Conservation (phyloP, 305 asterid genomes). For the Fraxinus floribunda region DNA sequence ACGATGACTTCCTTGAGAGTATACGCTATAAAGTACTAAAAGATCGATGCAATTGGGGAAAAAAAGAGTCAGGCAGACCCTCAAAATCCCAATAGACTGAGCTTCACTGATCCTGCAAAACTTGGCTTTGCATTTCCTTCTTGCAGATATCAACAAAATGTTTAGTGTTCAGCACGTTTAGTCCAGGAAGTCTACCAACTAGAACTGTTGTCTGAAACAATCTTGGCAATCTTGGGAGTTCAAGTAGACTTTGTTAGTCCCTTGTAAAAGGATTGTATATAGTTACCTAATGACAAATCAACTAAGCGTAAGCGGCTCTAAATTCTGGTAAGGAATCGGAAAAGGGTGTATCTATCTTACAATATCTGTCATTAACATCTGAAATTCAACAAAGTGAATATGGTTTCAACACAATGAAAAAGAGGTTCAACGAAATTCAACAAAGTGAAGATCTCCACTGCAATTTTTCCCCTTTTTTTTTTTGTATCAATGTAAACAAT, state of each 20-base stretch:
- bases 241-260: neutral
- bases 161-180: neutral
- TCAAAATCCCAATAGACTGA: neutral
- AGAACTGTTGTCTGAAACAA: conserved; percentile 32
- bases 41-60: neutral
- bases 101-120: neutral
- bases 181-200: conserved; percentile 39
- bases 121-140: neutral
- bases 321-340: neutral
- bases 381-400: neutral
- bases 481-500: neutral
- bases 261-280: neutral
- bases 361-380: neutral
- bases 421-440: neutral
- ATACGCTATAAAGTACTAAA: neutral
- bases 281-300: neutral
- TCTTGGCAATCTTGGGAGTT: neutral
- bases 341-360: neutral
- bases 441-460: neutral
- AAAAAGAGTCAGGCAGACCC: neutral
- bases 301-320: neutral
- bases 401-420: neutral
- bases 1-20: neutral
- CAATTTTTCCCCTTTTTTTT: too few species aligned
- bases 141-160: neutral